These are phyloP conservation scores for Gymnopilus junonius DNA, from an alignment of 768 basidiomycete species.

Conservation along the genomic window DNA sequence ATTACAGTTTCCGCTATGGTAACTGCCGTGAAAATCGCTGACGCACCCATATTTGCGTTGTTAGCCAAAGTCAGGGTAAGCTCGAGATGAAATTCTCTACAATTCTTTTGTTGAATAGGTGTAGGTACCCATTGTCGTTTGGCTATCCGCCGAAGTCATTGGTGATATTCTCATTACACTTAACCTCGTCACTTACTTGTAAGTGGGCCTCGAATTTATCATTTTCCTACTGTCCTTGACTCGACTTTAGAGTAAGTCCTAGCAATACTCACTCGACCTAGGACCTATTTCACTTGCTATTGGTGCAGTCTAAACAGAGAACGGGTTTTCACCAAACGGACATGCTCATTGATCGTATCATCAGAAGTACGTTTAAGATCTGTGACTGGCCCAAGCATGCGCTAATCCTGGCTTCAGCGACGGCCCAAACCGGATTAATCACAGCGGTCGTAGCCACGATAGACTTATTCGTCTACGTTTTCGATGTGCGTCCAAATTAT, in stretches of 20 bases:
- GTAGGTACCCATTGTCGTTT: slow-evolving; percentile 30
- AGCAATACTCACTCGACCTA: background rate
- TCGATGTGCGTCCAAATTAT: slow-evolving; percentile 18
- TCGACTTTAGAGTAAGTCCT: background rate
- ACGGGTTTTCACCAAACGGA: slow-evolving; percentile 47
- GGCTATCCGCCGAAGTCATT: slow-evolving; percentile 43
- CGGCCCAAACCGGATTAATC: slow-evolving; percentile 39
- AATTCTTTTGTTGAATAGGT: too few relatives aligned
- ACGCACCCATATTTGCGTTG: slow-evolving; percentile 21
- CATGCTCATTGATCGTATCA: slow-evolving; percentile 44
- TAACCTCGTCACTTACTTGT: slow-evolving; percentile 47
- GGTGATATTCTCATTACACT: slow-evolving; percentile 46
- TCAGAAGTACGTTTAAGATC: slow-evolving; percentile 30
- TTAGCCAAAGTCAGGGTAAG: slow-evolving; percentile 26
- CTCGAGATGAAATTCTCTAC: background rate
- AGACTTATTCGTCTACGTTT: slow-evolving; percentile 33
- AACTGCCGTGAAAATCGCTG: slow-evolving; percentile 24
- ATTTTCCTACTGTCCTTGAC: background rate
- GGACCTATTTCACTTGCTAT: too few relatives aligned
- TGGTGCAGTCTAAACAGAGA: slow-evolving; percentile 36
- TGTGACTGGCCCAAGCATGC: background rate
- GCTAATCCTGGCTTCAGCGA: slow-evolving; percentile 24
- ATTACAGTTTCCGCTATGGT: slow-evolving; percentile 24
- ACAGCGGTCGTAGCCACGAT: slow-evolving; percentile 34
- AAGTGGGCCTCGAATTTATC: background rate